Conservation (phyloP, 129 eudicot species). For the Pseudognaphalium luteoalbum region DNA sequence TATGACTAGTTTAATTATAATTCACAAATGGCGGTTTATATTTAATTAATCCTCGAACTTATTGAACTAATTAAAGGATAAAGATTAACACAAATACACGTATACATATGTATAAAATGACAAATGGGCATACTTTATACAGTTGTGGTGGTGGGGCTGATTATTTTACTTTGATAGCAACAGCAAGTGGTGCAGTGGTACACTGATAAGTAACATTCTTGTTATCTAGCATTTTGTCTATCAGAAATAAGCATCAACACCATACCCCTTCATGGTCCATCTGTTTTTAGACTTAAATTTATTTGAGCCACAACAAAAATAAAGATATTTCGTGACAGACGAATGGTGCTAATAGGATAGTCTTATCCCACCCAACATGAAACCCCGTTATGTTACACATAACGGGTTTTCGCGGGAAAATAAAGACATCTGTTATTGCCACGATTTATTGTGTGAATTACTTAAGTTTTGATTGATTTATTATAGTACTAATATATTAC, state of each 20-base stretch:
- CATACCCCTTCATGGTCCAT: conserved; percentile 44
- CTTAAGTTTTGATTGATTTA: background rate
- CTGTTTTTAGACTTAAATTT: conserved; percentile 21
- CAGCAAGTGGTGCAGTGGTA: conserved; percentile 41
- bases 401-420: background rate
- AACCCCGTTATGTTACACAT: background rate
- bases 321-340: background rate
- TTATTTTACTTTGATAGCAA: conserved; percentile 35
- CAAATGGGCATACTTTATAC: conserved; percentile 26
- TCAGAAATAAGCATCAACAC: conserved; percentile 23
- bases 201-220: conserved; percentile 32
- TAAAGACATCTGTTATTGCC: background rate
- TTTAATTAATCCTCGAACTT: background rate
- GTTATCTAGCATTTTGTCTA: conserved; percentile 42
- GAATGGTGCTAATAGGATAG: background rate
- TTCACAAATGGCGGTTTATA: conserved; percentile 14
- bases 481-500: background rate
- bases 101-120: conserved; percentile 21
- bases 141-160: conserved; percentile 37
- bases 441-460: background rate
- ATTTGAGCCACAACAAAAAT: conserved; percentile 7
- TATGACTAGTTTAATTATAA: conserved; percentile 4
- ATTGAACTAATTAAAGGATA: background rate
- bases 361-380: background rate
- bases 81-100: conserved; percentile 14